Evolutionary conservation across 2,329 filamentous ascomycete genomes (phyloP).

Genomic region (Torrubiella hemipterigena): DNA sequence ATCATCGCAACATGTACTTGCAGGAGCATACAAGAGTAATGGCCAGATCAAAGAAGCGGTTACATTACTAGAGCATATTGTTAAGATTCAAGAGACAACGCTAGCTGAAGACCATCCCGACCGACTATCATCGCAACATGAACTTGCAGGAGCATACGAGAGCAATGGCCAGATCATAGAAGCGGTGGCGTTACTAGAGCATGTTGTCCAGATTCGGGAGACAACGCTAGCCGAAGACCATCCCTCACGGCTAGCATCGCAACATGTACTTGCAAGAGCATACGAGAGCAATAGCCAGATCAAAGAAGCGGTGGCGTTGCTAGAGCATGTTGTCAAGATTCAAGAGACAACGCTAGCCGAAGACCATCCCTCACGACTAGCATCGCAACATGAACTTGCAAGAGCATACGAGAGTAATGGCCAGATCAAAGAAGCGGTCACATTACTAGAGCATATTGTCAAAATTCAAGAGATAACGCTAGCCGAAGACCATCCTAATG

Average conservation of each 20-base stretch:
- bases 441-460: slow-evolving; percentile 1
- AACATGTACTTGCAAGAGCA: slow-evolving; percentile 2
- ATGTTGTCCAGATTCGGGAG: slow-evolving; percentile 2
- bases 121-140: slow-evolving; percentile 4
- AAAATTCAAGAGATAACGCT: not conserved
- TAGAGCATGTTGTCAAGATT: not conserved
- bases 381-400: slow-evolving; percentile 5
- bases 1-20: slow-evolving; percentile 1
- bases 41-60: slow-evolving; percentile 5
- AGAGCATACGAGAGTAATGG: slow-evolving; percentile 3
- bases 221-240: not conserved
- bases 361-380: slow-evolving; percentile 1
- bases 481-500: slow-evolving; percentile 1
- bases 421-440: slow-evolving; percentile 2
- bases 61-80: slow-evolving; percentile 1
- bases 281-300: slow-evolving; percentile 3
- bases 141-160: slow-evolving; percentile 4
- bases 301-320: not conserved
- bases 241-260: slow-evolving; percentile 3
- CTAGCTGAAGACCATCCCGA: slow-evolving; percentile 2
- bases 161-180: slow-evolving; percentile 4
- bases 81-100: slow-evolving; percentile 2
- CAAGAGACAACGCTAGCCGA: slow-evolving; percentile 2
- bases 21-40: slow-evolving; percentile 2
- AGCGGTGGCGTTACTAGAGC: slow-evolving; percentile 2